These are phyloP conservation scores for Magnusiomyces paraingens DNA, from an alignment of 1,139 yeast genomes.

Conservation along the genomic window DNA sequence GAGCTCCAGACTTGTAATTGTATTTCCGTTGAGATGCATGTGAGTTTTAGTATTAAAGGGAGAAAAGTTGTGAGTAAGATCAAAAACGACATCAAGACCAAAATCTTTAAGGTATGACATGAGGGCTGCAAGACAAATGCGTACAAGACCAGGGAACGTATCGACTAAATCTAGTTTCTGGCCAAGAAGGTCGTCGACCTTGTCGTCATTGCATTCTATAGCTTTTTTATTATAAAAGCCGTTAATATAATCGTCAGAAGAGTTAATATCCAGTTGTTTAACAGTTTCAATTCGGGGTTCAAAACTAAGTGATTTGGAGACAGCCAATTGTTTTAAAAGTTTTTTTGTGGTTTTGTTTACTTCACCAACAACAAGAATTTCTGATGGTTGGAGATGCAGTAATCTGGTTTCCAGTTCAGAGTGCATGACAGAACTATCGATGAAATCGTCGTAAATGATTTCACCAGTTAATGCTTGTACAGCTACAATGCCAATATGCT, in stretches of 20 bases:
- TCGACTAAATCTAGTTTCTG: slow-evolving; percentile 9
- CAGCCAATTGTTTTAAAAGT: slow-evolving; percentile 22
- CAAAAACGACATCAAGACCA: slow-evolving; percentile 51
- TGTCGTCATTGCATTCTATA: slow-evolving; percentile 7
- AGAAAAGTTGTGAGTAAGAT: slow-evolving; percentile 43
- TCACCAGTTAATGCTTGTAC: slow-evolving; percentile 77
- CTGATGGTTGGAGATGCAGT: slow-evolving; percentile 68
- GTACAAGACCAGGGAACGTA: slow-evolving; percentile 26
- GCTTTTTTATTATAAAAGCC: slow-evolving; percentile 16
- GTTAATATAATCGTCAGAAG: slow-evolving; percentile 13
- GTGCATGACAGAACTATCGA: slow-evolving; percentile 44
- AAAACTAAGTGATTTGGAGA: slow-evolving; percentile 5
- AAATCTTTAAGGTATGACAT: slow-evolving; percentile 56
- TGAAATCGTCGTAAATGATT: slow-evolving; percentile 60
- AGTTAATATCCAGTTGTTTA: slow-evolving; percentile 5
- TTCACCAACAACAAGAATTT: slow-evolving; percentile 46
- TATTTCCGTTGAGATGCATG: slow-evolving; percentile 65
- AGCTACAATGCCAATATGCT: slow-evolving; percentile 47
- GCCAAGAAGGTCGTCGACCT: slow-evolving; percentile 14
- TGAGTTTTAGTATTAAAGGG: slow-evolving; percentile 47
- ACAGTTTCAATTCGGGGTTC: slow-evolving; percentile 14
- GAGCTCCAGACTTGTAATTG: slow-evolving; percentile 66
- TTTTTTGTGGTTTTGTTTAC: slow-evolving; percentile 33
- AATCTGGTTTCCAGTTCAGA: slow-evolving; percentile 68
- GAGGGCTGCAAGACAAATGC: slow-evolving; percentile 44